These are phyloP conservation scores for Pseudonitzschia multistriata DNA, from an alignment of 108 stramenopile species.

Conservation along the genomic window DNA sequence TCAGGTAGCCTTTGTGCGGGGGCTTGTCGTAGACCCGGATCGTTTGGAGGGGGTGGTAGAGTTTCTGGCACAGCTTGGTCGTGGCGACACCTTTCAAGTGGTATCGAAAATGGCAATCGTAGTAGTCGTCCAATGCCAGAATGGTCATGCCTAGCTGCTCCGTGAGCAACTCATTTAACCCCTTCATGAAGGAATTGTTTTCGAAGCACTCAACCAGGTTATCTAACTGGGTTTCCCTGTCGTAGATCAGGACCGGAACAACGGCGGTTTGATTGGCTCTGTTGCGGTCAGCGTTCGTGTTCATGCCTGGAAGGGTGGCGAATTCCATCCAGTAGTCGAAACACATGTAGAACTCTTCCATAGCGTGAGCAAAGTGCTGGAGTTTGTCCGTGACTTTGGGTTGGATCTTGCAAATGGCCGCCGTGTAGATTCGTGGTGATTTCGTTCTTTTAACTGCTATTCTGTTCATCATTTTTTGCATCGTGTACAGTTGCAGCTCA, in stretches of 20 bases:
- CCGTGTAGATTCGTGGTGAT: not conserved
- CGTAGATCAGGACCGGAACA: slow-evolving; percentile 4
- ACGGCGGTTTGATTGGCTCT: not conserved
- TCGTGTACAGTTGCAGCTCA: too few species aligned
- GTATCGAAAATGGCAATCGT: not conserved
- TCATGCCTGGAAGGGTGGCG: not conserved
- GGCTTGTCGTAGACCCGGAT: not conserved
- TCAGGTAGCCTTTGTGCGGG: not conserved
- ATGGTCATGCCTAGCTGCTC: not conserved
- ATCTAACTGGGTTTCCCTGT: not conserved
- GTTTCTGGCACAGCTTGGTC: not conserved
- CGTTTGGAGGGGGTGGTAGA: not conserved
- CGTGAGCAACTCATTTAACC: not conserved
- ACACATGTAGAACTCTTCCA: slow-evolving; percentile 12
- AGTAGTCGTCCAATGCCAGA: not conserved
- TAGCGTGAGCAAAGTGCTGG: slow-evolving; percentile 12
- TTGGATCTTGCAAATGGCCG: not conserved
- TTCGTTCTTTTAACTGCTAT: too few species aligned
- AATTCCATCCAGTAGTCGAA: slow-evolving; percentile 8
- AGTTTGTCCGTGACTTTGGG: not conserved
- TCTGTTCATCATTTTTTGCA: too few species aligned
- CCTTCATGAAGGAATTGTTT: not conserved
- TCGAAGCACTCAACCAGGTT: not conserved
- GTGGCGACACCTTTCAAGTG: not conserved
- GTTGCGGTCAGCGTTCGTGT: not conserved